phyloP scores from a whole-genome alignment of 768 basidiomycete species.

The Boletus coccyginus region DNA sequence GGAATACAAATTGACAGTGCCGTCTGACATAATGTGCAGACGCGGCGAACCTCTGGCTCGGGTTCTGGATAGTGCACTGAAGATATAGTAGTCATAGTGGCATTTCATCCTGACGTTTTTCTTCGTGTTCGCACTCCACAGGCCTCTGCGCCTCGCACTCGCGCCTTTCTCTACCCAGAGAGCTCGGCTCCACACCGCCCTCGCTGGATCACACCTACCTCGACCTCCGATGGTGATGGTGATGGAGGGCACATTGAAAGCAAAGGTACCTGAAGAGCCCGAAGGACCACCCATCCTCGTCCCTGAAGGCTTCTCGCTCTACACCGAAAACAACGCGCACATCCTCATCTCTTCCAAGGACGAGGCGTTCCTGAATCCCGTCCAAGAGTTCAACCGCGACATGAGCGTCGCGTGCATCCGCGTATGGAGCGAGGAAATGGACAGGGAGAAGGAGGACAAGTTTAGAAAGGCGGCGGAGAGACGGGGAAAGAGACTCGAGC shows the following conservation, averaged over 20 bases:
- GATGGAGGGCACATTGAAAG: not conserved
- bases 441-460: constrained; percentile 57
- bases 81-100: too few species aligned
- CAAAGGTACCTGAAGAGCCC: not conserved
- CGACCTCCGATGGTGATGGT: constrained; percentile 8
- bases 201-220: not conserved
- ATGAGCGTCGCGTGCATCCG: constrained; percentile 87
- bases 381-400: constrained; percentile 98
- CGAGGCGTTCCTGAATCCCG: constrained; percentile 93
- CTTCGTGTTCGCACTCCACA: constrained; percentile 12
- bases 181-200: not conserved
- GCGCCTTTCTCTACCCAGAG: not conserved
- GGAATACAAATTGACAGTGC: too few species aligned
- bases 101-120: constrained; percentile 16
- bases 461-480: constrained; percentile 56
- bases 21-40: too few species aligned
- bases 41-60: too few species aligned
- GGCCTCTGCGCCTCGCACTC: constrained; percentile 29
- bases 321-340: constrained; percentile 78
- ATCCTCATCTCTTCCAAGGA: constrained; percentile 70
- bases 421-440: constrained; percentile 77
- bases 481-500: constrained; percentile 37
- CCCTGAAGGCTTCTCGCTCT: constrained; percentile 74
- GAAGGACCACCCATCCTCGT: constrained; percentile 36
- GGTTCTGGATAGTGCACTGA: too few species aligned